Evolutionary conservation across 805 yeast species (phyloP).

Genomic region (Lipomyces spencermartinsiae): DNA sequence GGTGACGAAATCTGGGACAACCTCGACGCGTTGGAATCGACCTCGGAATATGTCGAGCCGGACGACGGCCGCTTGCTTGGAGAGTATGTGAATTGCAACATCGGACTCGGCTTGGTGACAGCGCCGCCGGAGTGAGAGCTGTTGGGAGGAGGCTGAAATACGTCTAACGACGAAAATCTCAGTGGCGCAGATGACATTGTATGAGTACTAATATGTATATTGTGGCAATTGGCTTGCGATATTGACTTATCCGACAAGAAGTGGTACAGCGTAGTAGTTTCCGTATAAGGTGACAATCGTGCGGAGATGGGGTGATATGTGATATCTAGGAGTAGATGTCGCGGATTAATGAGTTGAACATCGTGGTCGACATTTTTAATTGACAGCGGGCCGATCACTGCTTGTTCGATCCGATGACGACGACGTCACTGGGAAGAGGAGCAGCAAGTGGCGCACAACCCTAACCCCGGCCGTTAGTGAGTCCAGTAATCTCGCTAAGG

Average conservation of each 20-base stretch:
- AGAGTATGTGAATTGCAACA: not conserved
- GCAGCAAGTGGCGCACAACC: not conserved
- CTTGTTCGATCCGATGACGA: not conserved
- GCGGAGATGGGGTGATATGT: not conserved
- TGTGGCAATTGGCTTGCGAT: not conserved
- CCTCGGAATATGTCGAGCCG: not conserved
- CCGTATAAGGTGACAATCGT: not conserved
- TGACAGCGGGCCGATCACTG: not conserved
- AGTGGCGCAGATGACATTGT: not conserved
- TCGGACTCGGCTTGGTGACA: not conserved
- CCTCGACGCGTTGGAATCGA: not conserved
- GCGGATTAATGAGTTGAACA: not conserved
- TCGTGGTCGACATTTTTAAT: not conserved
- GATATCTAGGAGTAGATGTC: not conserved
- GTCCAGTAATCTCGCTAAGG: not conserved
- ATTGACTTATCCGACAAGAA: not conserved
- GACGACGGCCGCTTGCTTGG: not conserved
- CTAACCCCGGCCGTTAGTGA: too few species aligned
- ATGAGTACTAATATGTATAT: not conserved
- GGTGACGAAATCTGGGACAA: not conserved
- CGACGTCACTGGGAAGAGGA: not conserved
- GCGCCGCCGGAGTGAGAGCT: not conserved
- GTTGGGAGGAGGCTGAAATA: not conserved
- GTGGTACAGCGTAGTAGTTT: not conserved
- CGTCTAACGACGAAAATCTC: slow-evolving; percentile 1